Conservation (phyloP, 2,329 filamentous ascomycete species). For the Venturia asperata region DNA sequence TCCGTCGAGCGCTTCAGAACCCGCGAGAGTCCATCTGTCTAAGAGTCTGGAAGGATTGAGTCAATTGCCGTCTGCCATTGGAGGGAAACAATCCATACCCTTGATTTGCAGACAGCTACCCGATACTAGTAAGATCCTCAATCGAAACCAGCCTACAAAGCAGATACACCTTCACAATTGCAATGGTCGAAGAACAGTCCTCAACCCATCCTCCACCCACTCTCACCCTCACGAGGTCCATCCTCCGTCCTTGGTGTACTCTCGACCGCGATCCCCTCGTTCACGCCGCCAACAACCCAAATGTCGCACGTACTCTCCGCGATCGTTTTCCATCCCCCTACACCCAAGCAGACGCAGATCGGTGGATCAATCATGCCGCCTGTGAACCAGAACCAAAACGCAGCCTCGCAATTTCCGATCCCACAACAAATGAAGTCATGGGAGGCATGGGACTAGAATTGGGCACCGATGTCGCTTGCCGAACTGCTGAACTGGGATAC, state of each 20-base stretch:
- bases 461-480: slow-evolving; percentile 11
- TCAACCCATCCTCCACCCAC: background rate
- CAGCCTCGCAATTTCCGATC: background rate
- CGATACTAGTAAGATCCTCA: too few relatives aligned
- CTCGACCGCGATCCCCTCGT: background rate
- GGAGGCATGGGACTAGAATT: slow-evolving; percentile 10
- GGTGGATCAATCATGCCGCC: background rate
- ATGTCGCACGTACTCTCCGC: background rate
- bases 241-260: slow-evolving; percentile 1
- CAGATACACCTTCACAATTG: too few relatives aligned
- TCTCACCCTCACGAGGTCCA: slow-evolving; percentile 3
- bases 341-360: slow-evolving; percentile 6
- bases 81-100: too few relatives aligned
- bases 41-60: too few relatives aligned
- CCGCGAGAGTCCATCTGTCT: too few relatives aligned
- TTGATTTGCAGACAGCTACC: too few relatives aligned
- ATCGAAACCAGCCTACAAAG: too few relatives aligned
- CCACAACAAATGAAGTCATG: background rate
- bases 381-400: background rate
- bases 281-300: slow-evolving; percentile 5
- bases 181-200: background rate
- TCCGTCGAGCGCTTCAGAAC: too few relatives aligned
- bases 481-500: slow-evolving; percentile 13
- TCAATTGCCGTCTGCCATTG: too few relatives aligned
- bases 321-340: slow-evolving; percentile 14